These are phyloP conservation scores for Pelargonium fulgidum DNA, from an alignment of 441 rosid genomes.

Conservation along the genomic window DNA sequence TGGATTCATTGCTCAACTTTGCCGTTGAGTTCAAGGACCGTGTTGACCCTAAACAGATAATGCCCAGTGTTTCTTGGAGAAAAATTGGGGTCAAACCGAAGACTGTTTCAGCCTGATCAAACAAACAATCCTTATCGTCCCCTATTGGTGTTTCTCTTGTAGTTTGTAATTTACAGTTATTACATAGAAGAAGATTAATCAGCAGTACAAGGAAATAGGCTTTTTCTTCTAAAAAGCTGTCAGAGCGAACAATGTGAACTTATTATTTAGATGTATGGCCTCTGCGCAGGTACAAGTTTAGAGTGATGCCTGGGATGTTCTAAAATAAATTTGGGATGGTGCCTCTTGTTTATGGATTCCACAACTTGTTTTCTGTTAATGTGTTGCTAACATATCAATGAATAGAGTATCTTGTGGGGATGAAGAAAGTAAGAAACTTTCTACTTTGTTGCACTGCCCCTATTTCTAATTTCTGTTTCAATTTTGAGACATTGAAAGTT, in stretches of 20 bases:
- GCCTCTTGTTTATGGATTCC: background rate
- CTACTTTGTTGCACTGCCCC: no score
- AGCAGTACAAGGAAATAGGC: background rate
- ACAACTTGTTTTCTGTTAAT: background rate
- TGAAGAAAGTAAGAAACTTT: no score
- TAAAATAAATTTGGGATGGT: background rate
- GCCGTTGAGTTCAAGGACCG: constrained; percentile 67
- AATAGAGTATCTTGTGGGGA: no score
- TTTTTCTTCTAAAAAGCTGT: no score
- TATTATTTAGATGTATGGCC: no score
- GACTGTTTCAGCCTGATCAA: constrained; percentile 44
- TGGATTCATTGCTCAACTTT: constrained; percentile 84
- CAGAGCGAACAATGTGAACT: no score
- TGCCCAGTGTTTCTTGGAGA: constrained; percentile 89
- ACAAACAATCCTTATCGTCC: background rate
- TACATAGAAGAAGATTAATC: background rate
- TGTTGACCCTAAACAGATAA: constrained; percentile 77
- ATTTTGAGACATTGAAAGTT: no score
- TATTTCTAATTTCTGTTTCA: no score
- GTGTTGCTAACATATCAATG: no score
- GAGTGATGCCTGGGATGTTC: background rate
- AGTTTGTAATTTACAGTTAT: background rate
- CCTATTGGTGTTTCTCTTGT: background rate
- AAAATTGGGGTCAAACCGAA: constrained; percentile 72
- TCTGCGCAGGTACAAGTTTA: no score